Evolutionary conservation across 257 asterid genomes (phyloP).

Genomic region (Scutellaria baicalensis): DNA sequence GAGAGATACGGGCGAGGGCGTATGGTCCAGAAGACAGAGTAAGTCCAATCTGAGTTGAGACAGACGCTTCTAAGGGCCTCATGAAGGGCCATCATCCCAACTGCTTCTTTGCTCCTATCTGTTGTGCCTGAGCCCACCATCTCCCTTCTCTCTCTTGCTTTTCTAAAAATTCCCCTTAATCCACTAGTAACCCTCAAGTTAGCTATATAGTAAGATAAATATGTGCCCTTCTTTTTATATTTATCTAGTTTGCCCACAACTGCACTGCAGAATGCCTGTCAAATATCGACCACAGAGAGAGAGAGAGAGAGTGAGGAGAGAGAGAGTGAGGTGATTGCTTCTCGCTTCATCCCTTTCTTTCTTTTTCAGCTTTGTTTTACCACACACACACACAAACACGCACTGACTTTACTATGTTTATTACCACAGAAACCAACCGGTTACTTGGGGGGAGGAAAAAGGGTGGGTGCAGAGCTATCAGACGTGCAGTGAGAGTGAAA

Average conservation of each 20-base stretch:
- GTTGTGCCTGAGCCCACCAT: constrained; percentile 99
- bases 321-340: constrained; percentile 15
- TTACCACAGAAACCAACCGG: constrained; percentile 15
- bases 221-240: background rate
- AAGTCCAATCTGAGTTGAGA: constrained; percentile 97
- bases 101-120: constrained; percentile 99
- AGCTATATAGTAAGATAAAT: constrained; percentile 13
- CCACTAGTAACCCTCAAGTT: background rate
- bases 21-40: constrained; percentile 99
- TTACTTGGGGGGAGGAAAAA: constrained; percentile 35
- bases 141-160: constrained; percentile 17
- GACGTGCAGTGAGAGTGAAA: constrained; percentile 20
- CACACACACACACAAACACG: constrained; percentile 8
- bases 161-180: background rate
- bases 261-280: constrained; percentile 15
- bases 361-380: constrained; percentile 9
- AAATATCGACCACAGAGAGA: constrained; percentile 32
- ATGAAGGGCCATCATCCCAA: constrained; percentile 99
- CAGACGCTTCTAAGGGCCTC: constrained; percentile 95
- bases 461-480: constrained; percentile 4
- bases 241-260: constrained; percentile 20
- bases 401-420: background rate
- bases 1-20: constrained; percentile 89
- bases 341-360: constrained; percentile 31
- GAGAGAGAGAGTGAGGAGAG: background rate